phyloP scores from a whole-genome alignment of 75 land plant species.

The Sequoia sempervirens region DNA sequence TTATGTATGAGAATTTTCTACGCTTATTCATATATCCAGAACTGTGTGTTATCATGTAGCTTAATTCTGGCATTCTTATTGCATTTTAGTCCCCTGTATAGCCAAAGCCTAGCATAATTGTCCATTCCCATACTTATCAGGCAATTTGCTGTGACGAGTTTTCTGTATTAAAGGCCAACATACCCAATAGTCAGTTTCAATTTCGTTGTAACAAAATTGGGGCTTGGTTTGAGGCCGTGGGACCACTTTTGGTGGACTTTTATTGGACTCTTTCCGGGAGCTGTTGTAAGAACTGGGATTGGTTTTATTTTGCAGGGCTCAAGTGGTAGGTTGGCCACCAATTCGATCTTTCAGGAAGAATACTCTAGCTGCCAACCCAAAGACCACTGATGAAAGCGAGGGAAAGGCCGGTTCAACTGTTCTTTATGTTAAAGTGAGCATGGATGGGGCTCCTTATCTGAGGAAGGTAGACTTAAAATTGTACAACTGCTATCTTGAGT shows the following conservation, averaged over 20 bases:
- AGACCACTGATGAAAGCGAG: constrained; percentile 38
- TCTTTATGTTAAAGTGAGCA: constrained; percentile 73
- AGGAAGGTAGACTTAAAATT: constrained; percentile 66
- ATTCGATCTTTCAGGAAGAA: constrained; percentile 71
- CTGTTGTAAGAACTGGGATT: neutral
- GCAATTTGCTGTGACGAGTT: neutral
- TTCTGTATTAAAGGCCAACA: neutral
- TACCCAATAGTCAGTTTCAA: neutral
- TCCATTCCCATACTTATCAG: neutral
- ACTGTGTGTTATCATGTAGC: neutral
- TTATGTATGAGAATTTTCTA: neutral
- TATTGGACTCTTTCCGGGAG: neutral
- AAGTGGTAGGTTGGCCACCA: constrained; percentile 86
- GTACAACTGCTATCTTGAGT: constrained; percentile 48
- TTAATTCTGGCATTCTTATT: neutral
- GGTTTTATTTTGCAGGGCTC: constrained; percentile 46
- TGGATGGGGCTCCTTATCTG: constrained; percentile 81
- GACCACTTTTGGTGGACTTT: neutral
- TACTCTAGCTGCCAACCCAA: constrained; percentile 45
- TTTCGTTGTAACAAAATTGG: neutral
- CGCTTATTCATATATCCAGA: neutral
- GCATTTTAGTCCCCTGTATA: neutral
- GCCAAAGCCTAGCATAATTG: neutral
- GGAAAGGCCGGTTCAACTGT: constrained; percentile 27
- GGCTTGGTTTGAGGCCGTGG: neutral